Evolutionary conservation across 2,329 filamentous ascomycete genomes (phyloP), one percentile per base, ranked within the genome.

Genomic region (Penicillium janthinellum): DNA sequence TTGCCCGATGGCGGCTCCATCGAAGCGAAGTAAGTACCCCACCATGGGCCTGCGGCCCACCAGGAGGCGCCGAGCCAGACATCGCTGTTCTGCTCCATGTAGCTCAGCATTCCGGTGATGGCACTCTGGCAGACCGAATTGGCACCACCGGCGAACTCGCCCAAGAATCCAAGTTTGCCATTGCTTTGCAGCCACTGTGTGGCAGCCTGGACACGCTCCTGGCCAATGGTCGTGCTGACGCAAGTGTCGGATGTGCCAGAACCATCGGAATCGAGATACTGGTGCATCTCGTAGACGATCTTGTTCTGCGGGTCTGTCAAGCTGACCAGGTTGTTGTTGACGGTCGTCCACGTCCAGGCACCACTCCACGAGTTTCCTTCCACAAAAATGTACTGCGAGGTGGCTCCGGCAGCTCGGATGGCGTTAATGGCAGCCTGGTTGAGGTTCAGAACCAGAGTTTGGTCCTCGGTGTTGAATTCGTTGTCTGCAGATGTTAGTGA

Each of bases 371-470:
- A 74, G 70, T 84, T 85, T 59, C 84, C 84, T 64, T 86, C 84
- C n/a, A 83, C 83, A 14, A 84, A 85, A 68, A 87, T 86, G 71
- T 82, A 84, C 65, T 86, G 84, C 14, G 64, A 64, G 7, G 75
- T 87, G 5, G 86, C 86, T 7, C 86, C 86, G 5, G 84, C 80
- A 7, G 74, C 81, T 38, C 86, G 85, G 72, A 88, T 87, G 62
- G 80, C 84, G 68, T 86, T 71, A 66, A 88, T 87, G 62, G 85
- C 86, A 12, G 84, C 85, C 71, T 88, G 86, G 79, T 88, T 88
- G 50, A 88, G 82, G 65, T 82, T 73, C 8, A 84, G 75, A 12
- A 88, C 85, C 10, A 87, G 79, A 0, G 72, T 72, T 72, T 87
- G 84, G 67, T 86, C 83, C 81, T 87, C 86, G 70, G 82, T 81